Evolutionary conservation across 208 protist species (phyloP), one percentile per base, ranked within the genome.

Genomic region (Trypanosoma brucei): DNA sequence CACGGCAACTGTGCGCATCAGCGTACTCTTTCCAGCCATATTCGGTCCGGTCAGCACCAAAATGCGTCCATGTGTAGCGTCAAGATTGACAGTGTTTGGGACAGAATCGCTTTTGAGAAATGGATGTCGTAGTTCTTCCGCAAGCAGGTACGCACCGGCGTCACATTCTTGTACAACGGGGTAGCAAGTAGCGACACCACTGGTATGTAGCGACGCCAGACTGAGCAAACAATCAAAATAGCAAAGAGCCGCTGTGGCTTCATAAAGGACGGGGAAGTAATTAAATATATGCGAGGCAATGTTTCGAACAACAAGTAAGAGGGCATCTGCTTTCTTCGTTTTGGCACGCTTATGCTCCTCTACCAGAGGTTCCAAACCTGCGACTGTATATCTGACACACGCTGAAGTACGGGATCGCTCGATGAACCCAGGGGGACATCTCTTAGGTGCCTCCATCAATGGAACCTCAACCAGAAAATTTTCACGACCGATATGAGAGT

Each of bases 1-100:
- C 8, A 98, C 66, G 46, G 95, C 97, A 22, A 95, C 79, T n/a
- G 94, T 96, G 42, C 97, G 82, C 68, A 99, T 96, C 22, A 98
- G 70, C 0, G 97, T 98, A 49, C 93, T 98, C 75, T 99, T 99
- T 39, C 98, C 98, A 14, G 97, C 98, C 97, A 99, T 99, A 71
- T 99, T 99, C 3, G 98, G 98, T 7, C 98, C 98, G 5, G 98
- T 99, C 14, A 99, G 72, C 13, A 98, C 74, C 55, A 98, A 78
- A 45, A 94, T 69, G 38, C 79, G 75, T 6, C 79, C 84, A 31
- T 52, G 8, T 2, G n/a, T 55, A 9, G 31, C 54, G 44, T 89
- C 75, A 0, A 91, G 60, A 40, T 22, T 3, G 14, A 90, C 65
- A 42, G 58, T 67, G 63, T 93, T 95, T 31, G 87, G 88, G 7